These are phyloP conservation scores for Rhizoclosmatium sp. DNA, from an alignment of 192 early-diverging fungal species.

Conservation along the genomic window DNA sequence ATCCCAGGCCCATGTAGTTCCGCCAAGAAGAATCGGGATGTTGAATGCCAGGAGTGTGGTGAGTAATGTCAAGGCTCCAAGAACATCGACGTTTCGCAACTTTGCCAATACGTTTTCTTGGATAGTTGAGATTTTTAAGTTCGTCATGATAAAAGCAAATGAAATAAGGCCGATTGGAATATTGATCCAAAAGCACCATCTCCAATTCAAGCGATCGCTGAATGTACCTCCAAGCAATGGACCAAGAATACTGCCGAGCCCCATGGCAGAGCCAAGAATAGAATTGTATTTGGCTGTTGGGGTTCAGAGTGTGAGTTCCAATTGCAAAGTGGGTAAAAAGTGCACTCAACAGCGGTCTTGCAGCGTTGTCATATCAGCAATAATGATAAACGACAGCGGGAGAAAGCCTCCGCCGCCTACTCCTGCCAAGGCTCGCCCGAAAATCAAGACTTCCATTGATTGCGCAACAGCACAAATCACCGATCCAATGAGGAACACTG, in stretches of 20 bases:
- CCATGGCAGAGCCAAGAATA: conserved; percentile 81
- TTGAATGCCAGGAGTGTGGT: conserved; percentile 64
- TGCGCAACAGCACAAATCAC: conserved; percentile 69
- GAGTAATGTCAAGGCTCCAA: conserved; percentile 61
- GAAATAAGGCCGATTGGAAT: conserved; percentile 82
- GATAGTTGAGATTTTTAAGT: conserved; percentile 50
- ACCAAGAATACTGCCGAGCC: conserved; percentile 79
- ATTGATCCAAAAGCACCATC: conserved; percentile 66
- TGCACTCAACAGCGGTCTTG: conserved; percentile 65
- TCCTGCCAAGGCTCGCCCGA: conserved; percentile 77
- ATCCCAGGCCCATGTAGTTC: conserved; percentile 68
- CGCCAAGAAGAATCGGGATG: conserved; percentile 77
- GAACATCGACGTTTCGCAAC: conserved; percentile 74
- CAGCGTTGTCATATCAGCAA: conserved; percentile 20
- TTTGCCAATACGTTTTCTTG: conserved; percentile 59
- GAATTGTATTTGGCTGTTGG: conserved; percentile 42
- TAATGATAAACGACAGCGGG: not conserved
- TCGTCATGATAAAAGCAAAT: conserved; percentile 56
- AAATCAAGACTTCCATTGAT: conserved; percentile 64
- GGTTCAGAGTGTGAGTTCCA: not conserved
- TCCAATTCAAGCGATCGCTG: conserved; percentile 63
- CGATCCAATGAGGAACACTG: conserved; percentile 80
- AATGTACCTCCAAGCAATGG: conserved; percentile 88
- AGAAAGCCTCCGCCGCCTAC: conserved; percentile 60
- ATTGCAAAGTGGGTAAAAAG: not conserved